These are phyloP conservation scores for Verbena officinalis DNA, from an alignment of 257 asterid species.

Conservation along the genomic window DNA sequence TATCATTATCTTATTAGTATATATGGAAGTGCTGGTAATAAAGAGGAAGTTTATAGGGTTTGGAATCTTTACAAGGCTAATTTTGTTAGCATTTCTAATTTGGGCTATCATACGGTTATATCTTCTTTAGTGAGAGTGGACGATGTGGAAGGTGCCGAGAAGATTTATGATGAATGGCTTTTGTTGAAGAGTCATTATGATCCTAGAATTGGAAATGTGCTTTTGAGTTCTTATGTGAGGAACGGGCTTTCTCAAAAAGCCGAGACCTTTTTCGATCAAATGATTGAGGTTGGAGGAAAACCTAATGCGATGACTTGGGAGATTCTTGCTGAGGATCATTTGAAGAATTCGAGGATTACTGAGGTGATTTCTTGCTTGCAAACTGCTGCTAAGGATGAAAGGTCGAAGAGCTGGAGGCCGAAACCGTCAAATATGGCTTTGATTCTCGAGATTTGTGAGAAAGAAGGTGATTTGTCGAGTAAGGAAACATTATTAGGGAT, in stretches of 20 bases:
- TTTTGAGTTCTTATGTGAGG: slow-evolving; percentile 63
- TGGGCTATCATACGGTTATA: slow-evolving; percentile 72
- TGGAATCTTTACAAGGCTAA: slow-evolving; percentile 75
- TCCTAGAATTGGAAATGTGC: slow-evolving; percentile 75
- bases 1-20: slow-evolving; percentile 79
- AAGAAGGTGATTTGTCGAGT: slow-evolving; percentile 46
- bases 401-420: slow-evolving; percentile 79
- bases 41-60: slow-evolving; percentile 70
- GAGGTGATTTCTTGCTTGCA: slow-evolving; percentile 80
- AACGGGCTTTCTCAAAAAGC: slow-evolving; percentile 61
- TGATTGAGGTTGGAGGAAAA: slow-evolving; percentile 68
- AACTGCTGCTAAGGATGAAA: slow-evolving; percentile 59
- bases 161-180: slow-evolving; percentile 79
- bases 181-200: slow-evolving; percentile 53
- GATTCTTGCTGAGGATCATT: slow-evolving; percentile 73
- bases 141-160: slow-evolving; percentile 77
- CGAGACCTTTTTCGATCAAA: slow-evolving; percentile 59
- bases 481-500: slow-evolving; percentile 56
- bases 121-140: slow-evolving; percentile 66
- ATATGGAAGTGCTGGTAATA: slow-evolving; percentile 72
- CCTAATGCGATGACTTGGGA: slow-evolving; percentile 88
- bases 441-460: slow-evolving; percentile 59
- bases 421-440: slow-evolving; percentile 49
- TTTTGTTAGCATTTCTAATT: slow-evolving; percentile 57
- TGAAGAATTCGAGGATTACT: slow-evolving; percentile 48